Evolutionary conservation across 352 stramenopile genomes (phyloP), one percentile per base, ranked within the genome.

Genomic region (Globisporangium sylvaticum): DNA sequence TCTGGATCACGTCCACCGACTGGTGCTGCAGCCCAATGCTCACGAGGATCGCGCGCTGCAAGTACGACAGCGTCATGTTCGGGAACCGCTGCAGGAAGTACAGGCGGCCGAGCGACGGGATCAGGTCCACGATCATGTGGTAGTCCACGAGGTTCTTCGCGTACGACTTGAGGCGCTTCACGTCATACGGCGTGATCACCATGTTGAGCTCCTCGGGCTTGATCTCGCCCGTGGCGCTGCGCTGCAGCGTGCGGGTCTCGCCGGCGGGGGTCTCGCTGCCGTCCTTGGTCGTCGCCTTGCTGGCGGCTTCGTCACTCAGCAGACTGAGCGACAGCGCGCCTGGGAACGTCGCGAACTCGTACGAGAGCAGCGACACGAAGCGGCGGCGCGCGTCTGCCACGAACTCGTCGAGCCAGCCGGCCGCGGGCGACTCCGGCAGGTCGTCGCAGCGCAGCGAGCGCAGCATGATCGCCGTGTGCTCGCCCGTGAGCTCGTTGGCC

Each of bases 141-240:
- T 99, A 98, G 81, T 99, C 98, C 64, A 98, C 98, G 60, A 99
- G 84, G 76, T 99, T 99, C 69, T 98, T 94, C 42, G 96, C 87
- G 79, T 99, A 99, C 9, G 97, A 91, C 70, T 99, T 97, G 55
- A 99, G 88, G 20, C 97, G 94, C 77, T 99, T 98, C 31, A 99
- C 79, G 79, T 99, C 97, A 82, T 99, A 98, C 22, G 91, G 87
- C n/a, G 95, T 98, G 54, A 99, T 76, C 57, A 97, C 79, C 76
- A 98, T 97, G 27, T 85, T 82, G 22, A 99, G 78, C 73, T 99
- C 96, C 1, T 76, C 71, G 44, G 80, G 74, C 24, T 74, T 87
- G 67, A 97, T 93, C 66, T 98, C 80, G 39, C 86, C 81, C 48
- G 77, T 88, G 34, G 80, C 78, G 25, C 80, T 91, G 70, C 82